Conservation (phyloP, 2,329 filamentous ascomycete species). For the Emergomyces pasteurianus region DNA sequence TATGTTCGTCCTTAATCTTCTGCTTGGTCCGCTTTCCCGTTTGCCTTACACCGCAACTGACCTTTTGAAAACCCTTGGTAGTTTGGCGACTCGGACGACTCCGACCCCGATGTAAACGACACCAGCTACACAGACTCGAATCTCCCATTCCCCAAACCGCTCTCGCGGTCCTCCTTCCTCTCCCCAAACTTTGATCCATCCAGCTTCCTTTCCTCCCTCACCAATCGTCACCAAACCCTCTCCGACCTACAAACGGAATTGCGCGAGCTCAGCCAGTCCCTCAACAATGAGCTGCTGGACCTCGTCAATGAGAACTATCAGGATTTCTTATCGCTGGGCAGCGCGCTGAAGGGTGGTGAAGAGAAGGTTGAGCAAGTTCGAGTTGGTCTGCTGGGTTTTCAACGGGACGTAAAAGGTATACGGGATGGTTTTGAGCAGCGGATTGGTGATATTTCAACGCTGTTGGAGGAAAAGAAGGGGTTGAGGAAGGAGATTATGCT, state of each 20-base stretch:
- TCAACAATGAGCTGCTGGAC: conserved; percentile 80
- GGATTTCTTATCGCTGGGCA: conserved; percentile 74
- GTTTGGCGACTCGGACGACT: conserved; percentile 36
- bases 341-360: conserved; percentile 72
- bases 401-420: conserved; percentile 67
- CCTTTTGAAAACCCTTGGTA: conserved; percentile 13
- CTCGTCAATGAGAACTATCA: conserved; percentile 93
- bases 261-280: conserved; percentile 62
- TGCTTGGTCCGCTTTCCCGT: too few species aligned
- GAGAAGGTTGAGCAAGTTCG: conserved; percentile 84
- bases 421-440: conserved; percentile 52
- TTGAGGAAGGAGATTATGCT: conserved; percentile 53
- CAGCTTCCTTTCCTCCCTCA: conserved; percentile 68
- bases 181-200: conserved; percentile 64
- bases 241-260: conserved; percentile 84
- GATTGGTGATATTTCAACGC: conserved; percentile 47
- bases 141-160: conserved; percentile 77
- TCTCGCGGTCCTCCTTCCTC: conserved; percentile 75
- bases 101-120: conserved; percentile 29
- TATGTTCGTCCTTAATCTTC: not conserved
- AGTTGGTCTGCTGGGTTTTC: conserved; percentile 75
- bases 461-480: conserved; percentile 55
- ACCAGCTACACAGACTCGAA: conserved; percentile 48
- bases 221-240: conserved; percentile 85
- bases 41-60: too few species aligned